Evolutionary conservation across 2,329 filamentous ascomycete genomes (phyloP), one percentile per base, ranked within the genome.

Genomic region (Monilinia laxa): DNA sequence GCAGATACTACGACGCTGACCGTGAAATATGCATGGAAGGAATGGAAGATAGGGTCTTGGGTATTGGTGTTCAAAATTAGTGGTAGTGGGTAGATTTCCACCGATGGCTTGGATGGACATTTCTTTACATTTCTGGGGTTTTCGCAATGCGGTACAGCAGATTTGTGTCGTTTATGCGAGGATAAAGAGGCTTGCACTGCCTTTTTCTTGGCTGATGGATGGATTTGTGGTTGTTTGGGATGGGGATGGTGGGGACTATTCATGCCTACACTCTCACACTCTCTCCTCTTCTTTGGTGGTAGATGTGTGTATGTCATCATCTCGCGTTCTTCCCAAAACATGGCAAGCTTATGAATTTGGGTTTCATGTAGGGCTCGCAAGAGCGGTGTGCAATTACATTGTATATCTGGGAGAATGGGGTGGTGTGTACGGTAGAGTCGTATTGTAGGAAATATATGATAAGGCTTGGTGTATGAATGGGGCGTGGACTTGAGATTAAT

Each of bases 301-400:
- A 18, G 42, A 12, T 45, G 6, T 45, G 23, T 57, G 18, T 20
- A 45, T 58, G 23, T 58, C 20, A 51, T 18, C 28, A 49, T 51
- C 57, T 38, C 28, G 42, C 40, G 25, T 47, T 58, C 56, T 58
- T 58, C 56, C 56, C 18, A 47, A 58, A 31, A 47, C 25, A 58
- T 58, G 31, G 20, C 20, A 38, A 5, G 20, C 16, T 35, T 51
- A 14, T 12, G 40, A 38, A 11, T n/a, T 23, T 49, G 12, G 47
- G 47, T 49, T 18, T 49, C 9, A 7, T 47, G 20, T 18, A 23
- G 28, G 20, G 23, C 47, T 49, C 28, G 25, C 4, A 45, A 49
- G 35, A 25, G 45, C 45, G 58, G 28, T 51, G 45, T 60, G 28
- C 12, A 35, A n/a, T 49, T 35, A 6, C 4, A 5, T 42, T 28